Percentiles rank a stretch among this genome's conserved stretches.
phyloP scores from a whole-genome alignment of 345 rosid species.

The Pelargonium nanum region DNA sequence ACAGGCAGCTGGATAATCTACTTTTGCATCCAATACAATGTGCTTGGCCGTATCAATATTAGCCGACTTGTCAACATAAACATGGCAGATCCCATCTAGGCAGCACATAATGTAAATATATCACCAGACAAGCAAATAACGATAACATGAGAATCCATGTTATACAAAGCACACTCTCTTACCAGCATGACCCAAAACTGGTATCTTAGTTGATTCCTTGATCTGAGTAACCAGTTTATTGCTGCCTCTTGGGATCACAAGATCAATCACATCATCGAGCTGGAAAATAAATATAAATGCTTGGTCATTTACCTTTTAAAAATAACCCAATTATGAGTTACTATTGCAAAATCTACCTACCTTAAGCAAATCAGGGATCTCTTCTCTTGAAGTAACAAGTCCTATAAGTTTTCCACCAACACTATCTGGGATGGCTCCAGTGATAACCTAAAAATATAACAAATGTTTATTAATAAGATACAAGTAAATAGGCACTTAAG shows the following conservation, averaged over 20 bases:
- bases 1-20: slow-evolving; percentile 95
- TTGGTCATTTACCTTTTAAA: slow-evolving; percentile 7
- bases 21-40: slow-evolving; percentile 77
- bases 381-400: slow-evolving; percentile 90
- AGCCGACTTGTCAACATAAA: slow-evolving; percentile 83
- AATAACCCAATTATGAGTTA: slow-evolving; percentile 14
- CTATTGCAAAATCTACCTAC: slow-evolving; percentile 26
- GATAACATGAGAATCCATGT: neutral
- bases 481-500: neutral
- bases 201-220: slow-evolving; percentile 84
- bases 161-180: slow-evolving; percentile 14
- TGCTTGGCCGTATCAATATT: slow-evolving; percentile 71
- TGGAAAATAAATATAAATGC: slow-evolving; percentile 28
- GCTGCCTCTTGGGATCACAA: slow-evolving; percentile 99
- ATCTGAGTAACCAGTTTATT: slow-evolving; percentile 85
- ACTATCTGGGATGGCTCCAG: slow-evolving; percentile 72
- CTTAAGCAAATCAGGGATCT: slow-evolving; percentile 93
- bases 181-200: slow-evolving; percentile 98
- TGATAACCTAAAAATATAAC: slow-evolving; percentile 53
- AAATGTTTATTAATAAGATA: neutral
- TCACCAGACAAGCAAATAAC: neutral
- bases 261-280: slow-evolving; percentile 98
- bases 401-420: slow-evolving; percentile 79
- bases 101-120: slow-evolving; percentile 7
- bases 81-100: slow-evolving; percentile 96